A percentile compares a stretch with the other conserved stretches of the same genome.
Conservation (phyloP, 2,329 filamentous ascomycete genomes). For the Fusarium sarcochroum region DNA sequence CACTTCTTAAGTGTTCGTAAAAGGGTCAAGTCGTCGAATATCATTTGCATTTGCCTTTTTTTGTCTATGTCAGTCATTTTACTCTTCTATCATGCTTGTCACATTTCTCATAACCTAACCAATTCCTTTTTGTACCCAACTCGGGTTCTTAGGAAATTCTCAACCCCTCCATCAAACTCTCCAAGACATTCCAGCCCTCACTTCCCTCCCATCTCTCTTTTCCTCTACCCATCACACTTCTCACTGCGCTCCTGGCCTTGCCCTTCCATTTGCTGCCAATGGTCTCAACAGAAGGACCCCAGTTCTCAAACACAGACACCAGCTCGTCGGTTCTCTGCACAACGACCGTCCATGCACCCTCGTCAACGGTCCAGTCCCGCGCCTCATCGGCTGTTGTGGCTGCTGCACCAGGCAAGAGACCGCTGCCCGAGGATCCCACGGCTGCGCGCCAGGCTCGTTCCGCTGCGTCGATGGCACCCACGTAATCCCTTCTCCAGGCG, state of each 20-base stretch:
- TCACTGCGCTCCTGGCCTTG: conserved; percentile 87
- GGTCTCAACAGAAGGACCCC: conserved; percentile 74
- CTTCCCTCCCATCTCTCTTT: conserved; percentile 87
- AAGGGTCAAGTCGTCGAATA: background rate
- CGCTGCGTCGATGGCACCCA: conserved; percentile 82
- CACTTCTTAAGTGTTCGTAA: background rate
- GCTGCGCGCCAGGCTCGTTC: conserved; percentile 92
- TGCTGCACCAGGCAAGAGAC: conserved; percentile 61
- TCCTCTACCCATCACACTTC: conserved; percentile 85
- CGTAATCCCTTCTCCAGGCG: conserved; percentile 79
- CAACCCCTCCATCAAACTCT: conserved; percentile 69
- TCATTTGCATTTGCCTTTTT: background rate
- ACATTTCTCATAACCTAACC: conserved; percentile 15
- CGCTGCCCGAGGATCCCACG: conserved; percentile 63
- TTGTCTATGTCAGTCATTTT: conserved; percentile 6
- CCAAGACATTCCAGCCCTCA: conserved; percentile 74
- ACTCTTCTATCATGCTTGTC: conserved; percentile 19
- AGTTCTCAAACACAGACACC: conserved; percentile 86
- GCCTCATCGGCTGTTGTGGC: conserved; percentile 50
- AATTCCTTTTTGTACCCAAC: background rate
- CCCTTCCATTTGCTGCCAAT: conserved; percentile 88
- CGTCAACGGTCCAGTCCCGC: conserved; percentile 64
- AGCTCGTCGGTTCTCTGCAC: conserved; percentile 85
- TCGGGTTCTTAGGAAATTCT: conserved; percentile 52
- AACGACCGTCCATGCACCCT: conserved; percentile 77